Conservation (phyloP, 1,284 basidiomycete genomes). For the Stereum hirsutum region DNA sequence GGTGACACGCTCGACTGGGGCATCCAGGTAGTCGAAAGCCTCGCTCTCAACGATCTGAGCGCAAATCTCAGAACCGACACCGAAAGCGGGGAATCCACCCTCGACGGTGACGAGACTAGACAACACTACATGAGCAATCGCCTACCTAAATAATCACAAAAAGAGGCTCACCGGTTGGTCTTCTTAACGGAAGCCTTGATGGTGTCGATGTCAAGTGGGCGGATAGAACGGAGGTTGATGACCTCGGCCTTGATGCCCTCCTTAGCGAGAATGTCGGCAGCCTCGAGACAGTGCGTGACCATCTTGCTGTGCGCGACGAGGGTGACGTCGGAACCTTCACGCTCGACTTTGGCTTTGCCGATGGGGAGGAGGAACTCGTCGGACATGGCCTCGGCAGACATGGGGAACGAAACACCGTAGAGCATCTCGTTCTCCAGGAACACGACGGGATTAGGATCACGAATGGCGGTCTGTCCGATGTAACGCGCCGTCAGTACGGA, state of each 20-base stretch:
- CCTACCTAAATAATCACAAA: constrained; percentile 7
- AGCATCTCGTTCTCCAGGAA: constrained; percentile 99
- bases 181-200: constrained; percentile 97
- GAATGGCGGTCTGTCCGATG: constrained; percentile 75
- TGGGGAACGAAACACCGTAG: constrained; percentile 95
- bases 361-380: constrained; percentile 94
- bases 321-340: constrained; percentile 88
- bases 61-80: constrained; percentile 97
- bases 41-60: constrained; percentile 95
- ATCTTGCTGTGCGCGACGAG: constrained; percentile 97
- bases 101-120: constrained; percentile 85
- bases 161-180: constrained; percentile 70
- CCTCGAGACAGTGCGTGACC: constrained; percentile 89
- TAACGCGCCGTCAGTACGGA: constrained; percentile 1
- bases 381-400: constrained; percentile 91
- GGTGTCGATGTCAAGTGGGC: constrained; percentile 95
- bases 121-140: not conserved
- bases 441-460: constrained; percentile 96
- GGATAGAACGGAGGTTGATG: constrained; percentile 92
- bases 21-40: constrained; percentile 95
- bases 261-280: constrained; percentile 88
- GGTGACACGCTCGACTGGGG: constrained; percentile 94
- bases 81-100: constrained; percentile 97
- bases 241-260: constrained; percentile 98
- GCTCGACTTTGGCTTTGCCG: constrained; percentile 96